These are phyloP conservation scores for Selaginella tamariscina DNA, from an alignment of 75 land plant genomes.

Conservation along the genomic window DNA sequence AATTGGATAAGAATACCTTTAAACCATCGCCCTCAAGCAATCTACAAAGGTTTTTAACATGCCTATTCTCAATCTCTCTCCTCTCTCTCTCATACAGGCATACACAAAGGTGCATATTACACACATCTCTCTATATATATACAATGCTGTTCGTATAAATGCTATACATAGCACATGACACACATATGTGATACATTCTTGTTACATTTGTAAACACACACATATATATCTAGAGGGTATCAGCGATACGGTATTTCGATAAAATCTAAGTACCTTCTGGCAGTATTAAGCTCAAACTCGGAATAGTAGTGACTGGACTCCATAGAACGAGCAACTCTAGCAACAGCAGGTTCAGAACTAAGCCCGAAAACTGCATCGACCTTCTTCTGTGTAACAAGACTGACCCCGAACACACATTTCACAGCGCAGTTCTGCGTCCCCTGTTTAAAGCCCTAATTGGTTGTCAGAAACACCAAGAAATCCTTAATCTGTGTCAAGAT, in stretches of 20 bases:
- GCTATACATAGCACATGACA: conserved; percentile 1
- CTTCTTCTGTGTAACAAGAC: conserved; percentile 13
- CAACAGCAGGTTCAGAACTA: conserved; percentile 14
- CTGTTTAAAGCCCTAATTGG: not conserved
- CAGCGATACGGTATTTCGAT: too few species aligned
- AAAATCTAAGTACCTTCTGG: too few species aligned
- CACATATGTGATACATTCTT: conserved; percentile 4
- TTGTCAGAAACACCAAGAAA: not conserved
- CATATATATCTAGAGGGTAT: too few species aligned
- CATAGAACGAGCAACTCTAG: conserved; percentile 67
- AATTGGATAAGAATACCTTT: too few species aligned
- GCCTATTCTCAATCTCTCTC: too few species aligned
- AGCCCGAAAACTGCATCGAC: conserved; percentile 72
- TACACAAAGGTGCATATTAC: not conserved
- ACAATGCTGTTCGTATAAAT: not conserved
- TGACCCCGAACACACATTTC: conserved; percentile 45
- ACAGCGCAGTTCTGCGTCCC: conserved; percentile 35
- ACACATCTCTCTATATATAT: not conserved
- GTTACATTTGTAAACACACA: conserved; percentile 7
- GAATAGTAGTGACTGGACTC: conserved; percentile 76
- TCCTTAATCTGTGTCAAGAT: too few species aligned
- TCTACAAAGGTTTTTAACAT: too few species aligned
- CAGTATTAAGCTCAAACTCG: conserved; percentile 51
- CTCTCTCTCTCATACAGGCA: not conserved
- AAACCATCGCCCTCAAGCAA: too few species aligned